Evolutionary conservation across 2,329 filamentous ascomycete genomes (phyloP).

Genomic region (Pestalotiopsis sp.): DNA sequence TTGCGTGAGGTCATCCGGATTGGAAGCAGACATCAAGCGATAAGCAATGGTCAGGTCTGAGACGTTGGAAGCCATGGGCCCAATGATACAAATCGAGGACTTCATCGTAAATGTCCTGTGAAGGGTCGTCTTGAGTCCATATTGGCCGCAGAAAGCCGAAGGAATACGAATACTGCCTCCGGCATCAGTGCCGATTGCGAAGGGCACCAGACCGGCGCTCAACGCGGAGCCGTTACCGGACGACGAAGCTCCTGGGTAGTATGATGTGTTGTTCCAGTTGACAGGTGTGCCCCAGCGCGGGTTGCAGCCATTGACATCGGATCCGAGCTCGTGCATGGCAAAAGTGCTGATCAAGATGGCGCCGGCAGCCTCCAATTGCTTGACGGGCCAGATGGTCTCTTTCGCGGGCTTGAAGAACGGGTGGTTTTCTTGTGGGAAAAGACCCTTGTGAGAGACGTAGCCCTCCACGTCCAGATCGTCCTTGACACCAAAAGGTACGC

Average conservation of each 20-base stretch:
- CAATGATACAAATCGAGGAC: conserved; percentile 61
- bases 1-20: conserved; percentile 62
- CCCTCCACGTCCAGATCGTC: conserved; percentile 75
- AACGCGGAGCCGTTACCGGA: conserved; percentile 74
- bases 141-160: conserved; percentile 73
- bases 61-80: conserved; percentile 75
- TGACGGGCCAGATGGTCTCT: conserved; percentile 69
- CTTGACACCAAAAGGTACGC: conserved; percentile 81
- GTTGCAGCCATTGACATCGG: conserved; percentile 85
- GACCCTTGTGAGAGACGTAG: conserved; percentile 67
- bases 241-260: conserved; percentile 81
- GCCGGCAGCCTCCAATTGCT: conserved; percentile 71
- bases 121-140: conserved; percentile 78
- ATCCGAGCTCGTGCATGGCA: conserved; percentile 79
- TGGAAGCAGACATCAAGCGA: conserved; percentile 72
- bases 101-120: conserved; percentile 62
- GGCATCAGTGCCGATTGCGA: conserved; percentile 73
- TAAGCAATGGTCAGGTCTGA: conserved; percentile 82
- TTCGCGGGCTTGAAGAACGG: conserved; percentile 49
- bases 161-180: conserved; percentile 77
- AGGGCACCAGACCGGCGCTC: conserved; percentile 70
- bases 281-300: conserved; percentile 70
- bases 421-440: conserved; percentile 56
- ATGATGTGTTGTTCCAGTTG: conserved; percentile 74
- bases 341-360: conserved; percentile 75